Base-by-base conservation (phyloP, 306 rosid species). In the Ormosia emarginata region DNA sequence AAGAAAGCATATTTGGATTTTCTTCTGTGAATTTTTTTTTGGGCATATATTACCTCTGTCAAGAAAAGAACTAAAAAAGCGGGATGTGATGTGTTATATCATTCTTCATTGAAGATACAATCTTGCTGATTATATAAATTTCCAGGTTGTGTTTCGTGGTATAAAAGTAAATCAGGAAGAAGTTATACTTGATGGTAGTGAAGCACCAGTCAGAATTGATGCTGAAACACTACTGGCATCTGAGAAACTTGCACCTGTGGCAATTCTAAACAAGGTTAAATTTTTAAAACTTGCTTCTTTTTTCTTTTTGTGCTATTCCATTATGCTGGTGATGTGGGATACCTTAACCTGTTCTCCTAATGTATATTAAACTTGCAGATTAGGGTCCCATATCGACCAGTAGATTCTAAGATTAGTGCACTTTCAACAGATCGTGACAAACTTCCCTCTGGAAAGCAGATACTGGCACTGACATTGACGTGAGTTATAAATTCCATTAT, bases 371-470 rank as follows among this genome's bases (percentile, higher is more conserved):
- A 83, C 74, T 74, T 85, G 82, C 94, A 95, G 99, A 77, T 95
- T 44, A 89, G 91, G 85, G 82, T 85, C 74, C 93, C 99, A 71
- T 95, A 90, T 87, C 92, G 96, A 55, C 99, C 99, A 6, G 34
- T 86, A 79, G 99, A 92, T 46, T 86, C 97, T 49, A 92, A 88
- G 88, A 92, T 95, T 77, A 74, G 77, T 78, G 81, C 99, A 30
- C 98, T 95, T 77, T 69, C 98, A 75, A 67, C 93, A 47, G 85
- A 87, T 57, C 98, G 99, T 40, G 99, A 95, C 80, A 93, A 86
- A 89, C 89, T 95, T 59, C 99, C 98, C 46, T 92, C 96, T 72
- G 99, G 93, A 68, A 90, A 93, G 89, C 93, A 92, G 86, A 95
- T 86, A 88, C 86, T 95, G 64, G 94, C 99, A 32, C 79, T 95